Evolutionary conservation across 129 eudicot genomes (phyloP), one percentile per base, ranked within the genome.

Genomic region (Tagetes patula): DNA sequence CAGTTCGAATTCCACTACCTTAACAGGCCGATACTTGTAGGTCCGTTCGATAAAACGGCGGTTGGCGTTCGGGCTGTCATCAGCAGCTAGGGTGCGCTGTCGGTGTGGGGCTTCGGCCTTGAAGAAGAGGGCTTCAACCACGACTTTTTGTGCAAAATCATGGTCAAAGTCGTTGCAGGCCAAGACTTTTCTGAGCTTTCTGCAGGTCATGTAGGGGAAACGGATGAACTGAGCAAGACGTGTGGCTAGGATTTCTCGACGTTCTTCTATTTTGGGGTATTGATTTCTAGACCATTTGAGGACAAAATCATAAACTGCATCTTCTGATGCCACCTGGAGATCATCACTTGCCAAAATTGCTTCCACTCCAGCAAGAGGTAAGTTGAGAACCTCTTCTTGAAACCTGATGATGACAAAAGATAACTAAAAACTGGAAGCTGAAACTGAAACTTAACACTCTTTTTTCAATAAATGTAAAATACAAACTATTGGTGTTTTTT

Each of bases 271-370:
- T 69, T 86, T 79, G 8, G 86, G 85, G 54, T 91, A 88, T 45
- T 84, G 88, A 4, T 79, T 54, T 37, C 90, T 54, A 61, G 90
- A 80, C 96, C 96, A 91, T 69, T 91, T 91, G 58, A 91, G 78
- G 9, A 81, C 86, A 12, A 91, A 80, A 64, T 91, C 97, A 55
- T 88, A 91, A 34, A 91, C 96, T 7, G 89, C 90, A 53, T 91
- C 97, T 79, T 91, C 97, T 11, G 97, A 91, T 53, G 96, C 96
- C 2, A 91, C 96, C 43, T 88, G 96, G 32, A 91, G 90, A 53
- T 84, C 96, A 33, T 88, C 92, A 42, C 92, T 88, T 0, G 88
- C 78, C 38, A 89, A 72, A 32, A 89, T 80, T 46, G 92, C 96
- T 79, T 89, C 92, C 30, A 89, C 77, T 65, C 92, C 92, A 59